phyloP scores from a whole-genome alignment of 495 filamentous ascomycete species.

The Copromyces sp. region DNA sequence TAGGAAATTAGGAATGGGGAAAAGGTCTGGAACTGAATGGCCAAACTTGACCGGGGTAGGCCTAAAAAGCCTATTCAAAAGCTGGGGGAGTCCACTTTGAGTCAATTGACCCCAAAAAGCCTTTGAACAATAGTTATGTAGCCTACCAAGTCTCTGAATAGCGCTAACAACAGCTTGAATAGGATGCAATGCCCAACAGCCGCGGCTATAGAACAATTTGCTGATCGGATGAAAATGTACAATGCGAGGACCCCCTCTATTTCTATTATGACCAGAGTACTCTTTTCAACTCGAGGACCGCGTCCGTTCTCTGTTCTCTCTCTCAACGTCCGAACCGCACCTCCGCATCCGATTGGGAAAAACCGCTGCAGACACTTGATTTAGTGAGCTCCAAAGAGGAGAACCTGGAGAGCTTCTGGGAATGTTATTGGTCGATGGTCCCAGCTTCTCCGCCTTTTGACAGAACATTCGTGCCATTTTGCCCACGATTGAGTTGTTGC shows the following conservation, averaged over 20 bases:
- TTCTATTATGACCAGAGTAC: conserved; percentile 18
- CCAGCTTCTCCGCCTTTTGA: neutral
- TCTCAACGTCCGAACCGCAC: neutral
- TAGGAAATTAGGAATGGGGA: neutral
- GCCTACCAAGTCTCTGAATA: neutral
- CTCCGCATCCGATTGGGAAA: neutral
- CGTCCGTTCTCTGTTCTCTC: conserved; percentile 11
- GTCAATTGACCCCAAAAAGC: neutral
- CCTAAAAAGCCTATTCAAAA: neutral
- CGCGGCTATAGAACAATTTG: neutral
- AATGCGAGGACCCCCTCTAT: conserved; percentile 13
- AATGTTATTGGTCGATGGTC: neutral
- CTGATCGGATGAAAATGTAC: conserved; percentile 22
- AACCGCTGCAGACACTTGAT: conserved; percentile 21
- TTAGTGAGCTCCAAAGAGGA: neutral
- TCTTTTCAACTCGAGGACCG: conserved; percentile 7
- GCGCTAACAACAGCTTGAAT: neutral
- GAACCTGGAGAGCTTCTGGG: neutral
- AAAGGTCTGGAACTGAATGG: neutral
- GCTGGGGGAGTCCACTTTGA: neutral
- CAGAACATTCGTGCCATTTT: neutral
- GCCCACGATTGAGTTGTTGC: neutral
- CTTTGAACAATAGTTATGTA: neutral
- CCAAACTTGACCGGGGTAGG: neutral
- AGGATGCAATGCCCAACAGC: neutral